Percentiles rank a stretch among this genome's conserved stretches.
These are phyloP conservation scores for Cerioporus squamosus DNA, from an alignment of 1,284 basidiomycete species.

Conservation along the genomic window DNA sequence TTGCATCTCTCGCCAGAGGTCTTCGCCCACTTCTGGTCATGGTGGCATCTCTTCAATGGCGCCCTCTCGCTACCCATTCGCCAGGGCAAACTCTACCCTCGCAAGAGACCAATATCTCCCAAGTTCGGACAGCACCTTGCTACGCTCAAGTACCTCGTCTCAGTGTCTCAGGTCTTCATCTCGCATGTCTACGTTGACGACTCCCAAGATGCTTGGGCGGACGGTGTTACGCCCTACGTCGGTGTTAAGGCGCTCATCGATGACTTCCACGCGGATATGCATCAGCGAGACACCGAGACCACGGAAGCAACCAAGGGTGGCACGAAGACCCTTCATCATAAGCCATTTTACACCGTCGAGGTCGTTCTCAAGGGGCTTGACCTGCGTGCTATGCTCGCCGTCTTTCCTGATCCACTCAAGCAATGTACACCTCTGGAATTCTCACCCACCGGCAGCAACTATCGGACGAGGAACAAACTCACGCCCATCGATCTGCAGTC, in stretches of 20 bases:
- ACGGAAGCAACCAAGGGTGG: conserved; percentile 54
- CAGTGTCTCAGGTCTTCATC: conserved; percentile 80
- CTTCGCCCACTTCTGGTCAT: conserved; percentile 91
- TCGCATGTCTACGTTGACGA: conserved; percentile 90
- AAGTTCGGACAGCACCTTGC: conserved; percentile 91
- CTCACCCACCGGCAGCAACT: conserved; percentile 51
- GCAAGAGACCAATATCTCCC: conserved; percentile 73
- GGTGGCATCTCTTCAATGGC: conserved; percentile 89
- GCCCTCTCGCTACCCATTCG: conserved; percentile 85
- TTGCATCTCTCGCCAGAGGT: conserved; percentile 88
- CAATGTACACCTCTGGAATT: conserved; percentile 51
- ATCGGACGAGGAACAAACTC: conserved; percentile 48
- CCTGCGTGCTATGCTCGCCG: conserved; percentile 79
- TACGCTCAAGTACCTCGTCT: conserved; percentile 92
- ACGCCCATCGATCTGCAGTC: conserved; percentile 46
- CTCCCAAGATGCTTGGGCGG: conserved; percentile 73
- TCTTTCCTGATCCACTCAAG: conserved; percentile 77
- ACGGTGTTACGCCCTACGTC: conserved; percentile 80
- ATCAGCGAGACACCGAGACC: conserved; percentile 89
- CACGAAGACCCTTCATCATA: conserved; percentile 70
- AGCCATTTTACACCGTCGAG: conserved; percentile 94
- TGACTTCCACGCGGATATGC: conserved; percentile 88
- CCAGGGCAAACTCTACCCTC: conserved; percentile 83
- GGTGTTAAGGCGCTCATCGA: conserved; percentile 86
- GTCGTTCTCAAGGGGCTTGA: conserved; percentile 82